phyloP scores from a whole-genome alignment of 2,329 filamentous ascomycete genomes.

The Phoma sp. region DNA sequence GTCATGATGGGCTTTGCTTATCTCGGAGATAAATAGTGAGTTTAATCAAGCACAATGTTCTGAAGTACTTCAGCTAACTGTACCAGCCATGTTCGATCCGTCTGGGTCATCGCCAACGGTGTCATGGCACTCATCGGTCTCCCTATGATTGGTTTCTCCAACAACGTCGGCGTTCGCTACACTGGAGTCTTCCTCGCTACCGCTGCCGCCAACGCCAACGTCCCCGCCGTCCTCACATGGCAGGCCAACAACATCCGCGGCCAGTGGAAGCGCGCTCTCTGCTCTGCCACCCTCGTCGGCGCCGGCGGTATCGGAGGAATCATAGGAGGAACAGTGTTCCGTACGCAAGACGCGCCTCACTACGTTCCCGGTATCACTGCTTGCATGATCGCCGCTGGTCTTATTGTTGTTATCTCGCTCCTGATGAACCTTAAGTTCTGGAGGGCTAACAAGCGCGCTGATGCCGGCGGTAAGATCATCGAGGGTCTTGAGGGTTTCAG shows the following conservation, averaged over 20 bases:
- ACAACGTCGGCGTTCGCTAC: constrained; percentile 58
- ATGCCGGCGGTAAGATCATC: constrained; percentile 51
- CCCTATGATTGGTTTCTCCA: constrained; percentile 73
- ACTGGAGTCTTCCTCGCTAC: constrained; percentile 76
- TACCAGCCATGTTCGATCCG: constrained; percentile 63
- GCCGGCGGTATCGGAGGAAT: constrained; percentile 84
- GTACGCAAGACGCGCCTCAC: constrained; percentile 47
- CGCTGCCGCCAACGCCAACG: constrained; percentile 77
- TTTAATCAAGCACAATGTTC: not conserved
- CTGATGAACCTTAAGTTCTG: constrained; percentile 44
- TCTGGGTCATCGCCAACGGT: constrained; percentile 72
- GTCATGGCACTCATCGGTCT: constrained; percentile 72
- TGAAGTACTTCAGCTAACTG: not conserved
- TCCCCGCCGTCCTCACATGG: constrained; percentile 77
- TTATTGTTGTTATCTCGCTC: constrained; percentile 46
- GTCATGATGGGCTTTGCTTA: constrained; percentile 62
- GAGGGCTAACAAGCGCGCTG: constrained; percentile 47
- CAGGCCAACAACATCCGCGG: constrained; percentile 89
- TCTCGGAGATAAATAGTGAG: constrained; percentile 65
- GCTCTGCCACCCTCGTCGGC: constrained; percentile 76
- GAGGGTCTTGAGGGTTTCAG: constrained; percentile 45
- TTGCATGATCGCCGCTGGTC: constrained; percentile 45
- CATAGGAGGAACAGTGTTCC: constrained; percentile 75
- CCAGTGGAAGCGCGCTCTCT: constrained; percentile 86
- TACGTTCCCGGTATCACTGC: constrained; percentile 48